These are phyloP conservation scores for Candida odintsovae DNA, from an alignment of 805 yeast genomes.

Conservation along the genomic window DNA sequence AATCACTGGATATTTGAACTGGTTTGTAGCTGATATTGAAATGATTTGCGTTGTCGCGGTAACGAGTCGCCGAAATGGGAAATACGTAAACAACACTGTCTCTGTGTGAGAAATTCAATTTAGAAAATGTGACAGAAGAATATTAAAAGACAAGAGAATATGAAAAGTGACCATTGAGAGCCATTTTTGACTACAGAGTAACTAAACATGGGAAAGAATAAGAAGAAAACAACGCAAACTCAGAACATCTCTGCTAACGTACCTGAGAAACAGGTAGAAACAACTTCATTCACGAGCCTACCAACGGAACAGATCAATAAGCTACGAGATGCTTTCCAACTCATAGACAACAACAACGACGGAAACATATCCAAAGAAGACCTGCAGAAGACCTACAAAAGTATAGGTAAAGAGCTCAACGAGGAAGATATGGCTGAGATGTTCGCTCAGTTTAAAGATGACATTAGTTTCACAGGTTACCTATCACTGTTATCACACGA, in stretches of 20 bases:
- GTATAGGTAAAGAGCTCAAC: slow-evolving; percentile 41
- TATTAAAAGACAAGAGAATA: background rate
- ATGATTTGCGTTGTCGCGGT: background rate
- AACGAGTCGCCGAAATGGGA: background rate
- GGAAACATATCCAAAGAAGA: slow-evolving; percentile 54
- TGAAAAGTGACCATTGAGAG: background rate
- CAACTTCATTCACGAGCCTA: slow-evolving; percentile 31
- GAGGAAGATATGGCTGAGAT: slow-evolving; percentile 42
- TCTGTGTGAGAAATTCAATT: too few relatives aligned
- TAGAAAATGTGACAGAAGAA: background rate
- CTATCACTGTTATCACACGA: slow-evolving; percentile 55
- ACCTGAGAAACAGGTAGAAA: background rate
- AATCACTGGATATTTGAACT: background rate
- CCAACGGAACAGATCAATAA: slow-evolving; percentile 59
- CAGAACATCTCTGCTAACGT: background rate
- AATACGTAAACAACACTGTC: background rate
- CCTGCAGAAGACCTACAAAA: slow-evolving; percentile 45
- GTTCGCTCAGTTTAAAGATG: slow-evolving; percentile 23
- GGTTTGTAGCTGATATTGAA: background rate
- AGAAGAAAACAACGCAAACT: too few relatives aligned
- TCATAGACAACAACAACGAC: slow-evolving; percentile 80
- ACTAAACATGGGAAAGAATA: too few relatives aligned
- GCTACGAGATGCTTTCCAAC: slow-evolving; percentile 67
- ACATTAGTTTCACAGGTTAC: slow-evolving; percentile 52
- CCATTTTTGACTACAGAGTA: background rate